phyloP scores from a whole-genome alignment of 176 grass and related monocot species.

The Lolium multiflorum region DNA sequence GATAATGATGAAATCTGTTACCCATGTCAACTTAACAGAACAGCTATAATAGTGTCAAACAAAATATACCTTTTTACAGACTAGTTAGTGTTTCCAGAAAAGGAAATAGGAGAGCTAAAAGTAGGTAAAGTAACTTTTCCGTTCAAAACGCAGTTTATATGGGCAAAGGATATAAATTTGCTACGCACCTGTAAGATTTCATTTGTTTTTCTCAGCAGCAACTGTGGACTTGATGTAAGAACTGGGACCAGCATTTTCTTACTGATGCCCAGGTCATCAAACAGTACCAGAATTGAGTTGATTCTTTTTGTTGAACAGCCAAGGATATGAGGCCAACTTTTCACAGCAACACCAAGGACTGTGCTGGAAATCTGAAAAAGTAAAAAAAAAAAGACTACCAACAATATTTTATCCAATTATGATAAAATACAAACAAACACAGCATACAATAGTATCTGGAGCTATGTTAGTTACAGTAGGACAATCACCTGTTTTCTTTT shows the following conservation, averaged over 20 bases:
- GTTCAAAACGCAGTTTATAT: slow-evolving; percentile 10
- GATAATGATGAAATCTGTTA: background rate
- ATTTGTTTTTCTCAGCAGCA: slow-evolving; percentile 81
- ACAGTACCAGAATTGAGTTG: slow-evolving; percentile 56
- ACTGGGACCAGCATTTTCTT: slow-evolving; percentile 75
- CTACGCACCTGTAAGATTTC: slow-evolving; percentile 69
- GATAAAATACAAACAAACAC: slow-evolving; percentile 18
- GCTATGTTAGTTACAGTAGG: background rate
- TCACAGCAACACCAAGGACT: slow-evolving; percentile 50
- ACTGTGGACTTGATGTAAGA: slow-evolving; percentile 90
- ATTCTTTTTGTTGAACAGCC: slow-evolving; percentile 80
- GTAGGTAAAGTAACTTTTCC: slow-evolving; percentile 25
- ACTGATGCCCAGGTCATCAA: slow-evolving; percentile 71
- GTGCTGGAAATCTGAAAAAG: slow-evolving; percentile 7
- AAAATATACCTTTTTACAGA: slow-evolving; percentile 2
- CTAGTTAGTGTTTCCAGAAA: slow-evolving; percentile 22
- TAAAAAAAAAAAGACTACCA: slow-evolving; percentile 17
- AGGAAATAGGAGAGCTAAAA: background rate
- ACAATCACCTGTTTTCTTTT: slow-evolving; percentile 59
- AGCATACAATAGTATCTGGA: background rate
- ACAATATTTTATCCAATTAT: background rate
- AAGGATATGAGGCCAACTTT: slow-evolving; percentile 92
- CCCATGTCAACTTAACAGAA: slow-evolving; percentile 7
- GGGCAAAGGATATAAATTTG: slow-evolving; percentile 8
- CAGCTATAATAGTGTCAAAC: background rate